Base-by-base conservation (phyloP, 106 monocot species). In the Phalaenopsis equestris region DNA sequence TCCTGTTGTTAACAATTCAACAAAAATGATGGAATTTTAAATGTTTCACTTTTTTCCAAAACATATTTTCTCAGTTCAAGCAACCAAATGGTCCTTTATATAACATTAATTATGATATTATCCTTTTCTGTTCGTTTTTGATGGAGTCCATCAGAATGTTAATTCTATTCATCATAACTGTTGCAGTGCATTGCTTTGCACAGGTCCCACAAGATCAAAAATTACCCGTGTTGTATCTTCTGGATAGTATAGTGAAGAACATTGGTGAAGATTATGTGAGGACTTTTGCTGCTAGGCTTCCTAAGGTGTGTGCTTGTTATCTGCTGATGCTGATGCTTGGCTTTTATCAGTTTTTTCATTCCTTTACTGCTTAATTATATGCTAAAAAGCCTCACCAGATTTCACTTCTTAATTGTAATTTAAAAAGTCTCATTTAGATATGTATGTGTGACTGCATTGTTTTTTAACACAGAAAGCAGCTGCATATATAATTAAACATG, bases 181-280 rank as follows among this genome's bases (percentile, higher is more conserved):
- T n/a, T 43, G 43, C 57, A 6, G n/a, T 78, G 14, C 73, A 57
- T 80, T 81, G 79, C 19, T 81, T 73, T 41, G 49, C 86, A 36
- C 86, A 98, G 98, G 94, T 92, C 11, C 72, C 90, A 42, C 61
- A 80, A 46, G 94, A 94, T 67, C 94, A 98, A 76, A 98, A 94
- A 81, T 79, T 98, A n/a, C 94, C 98, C 17, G 86, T 92, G 5
- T 65, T 98, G 30, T 98, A 98, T 85, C 91, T 98, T 70, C 82
- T 98, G 42, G 98, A 98, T 76, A 98, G 98, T 82, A 98, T 98
- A 75, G 94, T 94, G 72, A 98, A 98, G 85, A 98, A 98, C 81
- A 98, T 98, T 83, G 98, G 94, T 36, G 77, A 85, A 46, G 91
- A 93, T 47, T 98, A 98, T 84, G 85, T 91, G 80, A 89, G 82